Conservation (phyloP, 2,329 filamentous ascomycete genomes). For the Ascocoryne sarcoides region DNA sequence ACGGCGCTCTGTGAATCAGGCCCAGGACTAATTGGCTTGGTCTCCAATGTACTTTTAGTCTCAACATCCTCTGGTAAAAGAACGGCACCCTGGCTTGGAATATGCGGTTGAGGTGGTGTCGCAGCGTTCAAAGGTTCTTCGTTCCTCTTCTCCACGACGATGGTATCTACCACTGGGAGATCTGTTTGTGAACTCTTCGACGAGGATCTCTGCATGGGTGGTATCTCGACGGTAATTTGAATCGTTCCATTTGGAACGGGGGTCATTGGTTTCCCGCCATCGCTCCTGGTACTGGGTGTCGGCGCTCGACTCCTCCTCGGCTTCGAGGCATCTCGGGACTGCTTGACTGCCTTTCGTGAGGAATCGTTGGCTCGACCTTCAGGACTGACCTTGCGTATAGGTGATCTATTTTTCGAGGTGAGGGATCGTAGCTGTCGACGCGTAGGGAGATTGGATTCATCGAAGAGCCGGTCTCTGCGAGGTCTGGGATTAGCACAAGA, state of each 20-base stretch:
- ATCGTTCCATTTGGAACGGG: conserved; percentile 8
- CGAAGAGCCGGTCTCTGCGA: conserved; percentile 39
- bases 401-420: conserved; percentile 33
- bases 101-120: conserved; percentile 6
- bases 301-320: conserved; percentile 20
- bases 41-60: conserved; percentile 20
- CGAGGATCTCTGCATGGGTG: conserved; percentile 18
- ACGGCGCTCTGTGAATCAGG: conserved; percentile 25
- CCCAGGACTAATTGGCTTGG: conserved; percentile 24
- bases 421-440: conserved; percentile 39
- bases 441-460: conserved; percentile 44
- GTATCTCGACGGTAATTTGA: conserved; percentile 6
- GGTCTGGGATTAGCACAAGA: conserved; percentile 20
- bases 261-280: conserved; percentile 11
- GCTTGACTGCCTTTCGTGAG: conserved; percentile 16
- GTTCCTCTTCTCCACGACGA: conserved; percentile 3
- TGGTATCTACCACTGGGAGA: conserved; percentile 19
- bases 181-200: conserved; percentile 27
- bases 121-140: conserved; percentile 19
- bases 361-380: conserved; percentile 14
- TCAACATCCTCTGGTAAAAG: conserved; percentile 17
- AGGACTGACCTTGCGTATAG: conserved; percentile 16
- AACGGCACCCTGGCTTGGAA: conserved; percentile 5
- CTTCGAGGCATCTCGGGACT: conserved; percentile 20
- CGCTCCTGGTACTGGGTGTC: conserved; percentile 18